phyloP scores from a whole-genome alignment of 2,329 filamentous ascomycete species.

The Thielaviopsis euricoi region DNA sequence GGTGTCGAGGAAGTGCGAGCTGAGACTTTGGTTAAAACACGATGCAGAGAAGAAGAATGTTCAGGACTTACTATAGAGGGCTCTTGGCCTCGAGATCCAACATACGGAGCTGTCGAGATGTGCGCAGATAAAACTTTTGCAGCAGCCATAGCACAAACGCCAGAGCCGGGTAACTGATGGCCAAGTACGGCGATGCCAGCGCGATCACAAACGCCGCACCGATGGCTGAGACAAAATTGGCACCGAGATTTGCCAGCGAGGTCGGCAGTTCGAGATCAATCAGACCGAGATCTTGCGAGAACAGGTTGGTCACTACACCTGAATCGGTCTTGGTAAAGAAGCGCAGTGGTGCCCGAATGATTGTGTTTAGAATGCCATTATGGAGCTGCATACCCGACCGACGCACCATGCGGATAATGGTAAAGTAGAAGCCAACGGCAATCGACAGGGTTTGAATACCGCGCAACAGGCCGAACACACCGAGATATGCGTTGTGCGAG shows the following conservation, averaged over 20 bases:
- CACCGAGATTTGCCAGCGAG: constrained; percentile 18
- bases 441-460: constrained; percentile 13
- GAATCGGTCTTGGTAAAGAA: constrained; percentile 27
- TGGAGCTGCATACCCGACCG: constrained; percentile 21
- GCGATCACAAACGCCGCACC: constrained; percentile 33
- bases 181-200: constrained; percentile 25
- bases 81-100: constrained; percentile 46
- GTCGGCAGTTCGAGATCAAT: constrained; percentile 24
- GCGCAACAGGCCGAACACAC: constrained; percentile 13
- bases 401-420: constrained; percentile 15
- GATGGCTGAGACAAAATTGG: constrained; percentile 17
- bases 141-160: constrained; percentile 29
- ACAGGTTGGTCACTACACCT: constrained; percentile 26
- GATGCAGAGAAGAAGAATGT: background rate
- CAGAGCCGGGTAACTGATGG: constrained; percentile 33
- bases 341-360: constrained; percentile 23
- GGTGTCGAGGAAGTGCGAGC: constrained; percentile 36
- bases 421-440: constrained; percentile 14
- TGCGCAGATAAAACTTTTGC: constrained; percentile 42
- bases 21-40: constrained; percentile 12
- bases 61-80: constrained; percentile 33
- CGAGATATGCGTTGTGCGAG: constrained; percentile 20
- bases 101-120: constrained; percentile 41
- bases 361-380: constrained; percentile 18
- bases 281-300: constrained; percentile 28